Base-by-base conservation (phyloP, 139 green algal genomes). In the Chlamydomonas sp. region DNA sequence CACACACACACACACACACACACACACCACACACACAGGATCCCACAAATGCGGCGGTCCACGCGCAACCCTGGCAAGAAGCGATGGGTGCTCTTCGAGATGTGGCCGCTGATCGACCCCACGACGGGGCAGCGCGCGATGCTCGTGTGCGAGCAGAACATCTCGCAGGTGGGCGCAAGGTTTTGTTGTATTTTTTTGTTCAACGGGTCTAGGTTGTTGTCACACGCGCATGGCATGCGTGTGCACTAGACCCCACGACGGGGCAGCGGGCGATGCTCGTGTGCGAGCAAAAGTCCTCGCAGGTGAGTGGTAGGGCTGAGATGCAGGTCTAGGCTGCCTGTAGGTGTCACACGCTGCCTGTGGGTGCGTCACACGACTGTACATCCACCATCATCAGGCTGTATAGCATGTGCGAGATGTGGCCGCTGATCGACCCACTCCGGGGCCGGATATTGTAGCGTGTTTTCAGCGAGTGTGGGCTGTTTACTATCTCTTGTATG, bases 71-170 rank as follows among this genome's bases (percentile, higher is more conserved):
- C 81, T 35, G 81, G 81, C 65, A 87, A 87, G 66, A 83, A 73
- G 67, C 77, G 81, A 37, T 87, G 81, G 81, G 81, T 87, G 58
- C 77, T 87, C 54, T 82, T 81, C 58, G 81, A 87, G 69, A 85
- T 87, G 76, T 87, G 81, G 81, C 73, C 75, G 2, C 75, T 82
- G 48, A 73, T 57, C 1, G 81, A 87, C 71, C 81, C 81, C 13
- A 74, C 85, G 34, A 80, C 71, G 35, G 75, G 73, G 58, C 36
- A 74, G 60, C 69, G 69, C 26, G 78, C 77, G 3, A 71, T 84
- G 36, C 76, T 87, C 50, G 73, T 87, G 20, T 84, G 76, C 30
- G 81, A 87, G 50, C 81, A 87, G 66, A 87, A 87, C 75, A 87
- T 87, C 48, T 79, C 81, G 28, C 76, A 54, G 43, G 43, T 54